phyloP scores from a whole-genome alignment of 2,329 filamentous ascomycete species.

The Fusarium keratoplasticum region DNA sequence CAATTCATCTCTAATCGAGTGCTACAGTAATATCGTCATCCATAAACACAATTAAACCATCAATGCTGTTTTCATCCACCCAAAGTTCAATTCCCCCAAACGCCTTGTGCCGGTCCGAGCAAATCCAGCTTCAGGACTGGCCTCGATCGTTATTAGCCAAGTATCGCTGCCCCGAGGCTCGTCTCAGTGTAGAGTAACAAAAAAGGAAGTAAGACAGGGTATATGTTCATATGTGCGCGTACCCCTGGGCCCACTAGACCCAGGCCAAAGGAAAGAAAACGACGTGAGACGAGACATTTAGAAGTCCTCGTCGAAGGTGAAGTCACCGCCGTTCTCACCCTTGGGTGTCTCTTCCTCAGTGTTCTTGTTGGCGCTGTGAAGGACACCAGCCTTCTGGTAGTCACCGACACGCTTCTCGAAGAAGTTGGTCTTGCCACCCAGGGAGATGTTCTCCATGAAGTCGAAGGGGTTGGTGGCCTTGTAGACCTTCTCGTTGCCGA shows the following conservation, averaged over 20 bases:
- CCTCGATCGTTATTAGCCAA: slow-evolving; percentile 26
- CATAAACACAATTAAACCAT: slow-evolving; percentile 38
- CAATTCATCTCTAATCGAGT: slow-evolving; percentile 38
- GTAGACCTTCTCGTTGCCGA: slow-evolving; percentile 96
- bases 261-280: slow-evolving; percentile 13
- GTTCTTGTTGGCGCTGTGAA: slow-evolving; percentile 85
- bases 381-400: slow-evolving; percentile 99
- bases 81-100: slow-evolving; percentile 33
- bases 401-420: slow-evolving; percentile 99
- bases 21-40: slow-evolving; percentile 43
- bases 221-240: slow-evolving; percentile 37
- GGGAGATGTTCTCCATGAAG: slow-evolving; percentile 99
- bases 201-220: slow-evolving; percentile 41
- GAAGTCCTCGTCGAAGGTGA: slow-evolving; percentile 97
- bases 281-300: slow-evolving; percentile 61
- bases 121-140: slow-evolving; percentile 35
- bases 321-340: slow-evolving; percentile 77
- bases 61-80: slow-evolving; percentile 42
- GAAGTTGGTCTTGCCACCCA: slow-evolving; percentile 99
- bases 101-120: slow-evolving; percentile 32
- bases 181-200: slow-evolving; percentile 39
- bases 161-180: slow-evolving; percentile 34
- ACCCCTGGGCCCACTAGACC: not conserved
- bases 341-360: slow-evolving; percentile 63
- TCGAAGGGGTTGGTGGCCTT: slow-evolving; percentile 96